phyloP scores from a whole-genome alignment of 108 stramenopile species.

The Skeletonema marinoi region DNA sequence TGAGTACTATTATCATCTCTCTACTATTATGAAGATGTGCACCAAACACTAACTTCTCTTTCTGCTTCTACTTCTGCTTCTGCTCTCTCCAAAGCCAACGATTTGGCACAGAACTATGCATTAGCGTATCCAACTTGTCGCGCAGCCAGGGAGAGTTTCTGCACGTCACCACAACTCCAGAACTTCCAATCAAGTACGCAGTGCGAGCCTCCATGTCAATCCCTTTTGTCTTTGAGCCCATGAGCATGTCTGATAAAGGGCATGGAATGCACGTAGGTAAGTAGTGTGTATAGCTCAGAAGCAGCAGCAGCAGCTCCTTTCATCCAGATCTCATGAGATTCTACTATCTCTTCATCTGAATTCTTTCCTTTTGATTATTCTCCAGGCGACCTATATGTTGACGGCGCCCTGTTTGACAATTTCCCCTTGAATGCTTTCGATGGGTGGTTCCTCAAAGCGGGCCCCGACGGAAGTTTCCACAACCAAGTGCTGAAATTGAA shows the following conservation, averaged over 20 bases:
- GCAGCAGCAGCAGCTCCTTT: not conserved
- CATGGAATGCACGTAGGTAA: not conserved
- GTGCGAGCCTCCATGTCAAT: not conserved
- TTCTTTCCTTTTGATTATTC: not conserved
- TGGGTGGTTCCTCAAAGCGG: not conserved
- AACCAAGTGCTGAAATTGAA: not conserved
- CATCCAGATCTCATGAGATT: not conserved
- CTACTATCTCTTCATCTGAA: not conserved
- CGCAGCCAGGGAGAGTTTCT: not conserved
- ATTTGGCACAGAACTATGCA: conserved; percentile 1
- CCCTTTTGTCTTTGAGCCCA: not conserved
- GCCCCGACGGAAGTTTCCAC: not conserved
- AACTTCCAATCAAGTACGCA: not conserved
- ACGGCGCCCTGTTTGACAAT: not conserved
- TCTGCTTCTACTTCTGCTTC: not conserved
- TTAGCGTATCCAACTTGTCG: not conserved
- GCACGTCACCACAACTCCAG: conserved; percentile 2
- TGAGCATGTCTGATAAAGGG: not conserved
- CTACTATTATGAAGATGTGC: not conserved
- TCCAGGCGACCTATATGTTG: not conserved
- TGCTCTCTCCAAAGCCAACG: not conserved
- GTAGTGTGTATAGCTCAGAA: not conserved
- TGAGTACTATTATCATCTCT: not conserved
- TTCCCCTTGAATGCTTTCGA: not conserved
- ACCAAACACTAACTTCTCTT: not conserved